These are phyloP conservation scores for Drechslerella coelobrocha DNA, from an alignment of 2,329 filamentous ascomycete species.

Conservation along the genomic window DNA sequence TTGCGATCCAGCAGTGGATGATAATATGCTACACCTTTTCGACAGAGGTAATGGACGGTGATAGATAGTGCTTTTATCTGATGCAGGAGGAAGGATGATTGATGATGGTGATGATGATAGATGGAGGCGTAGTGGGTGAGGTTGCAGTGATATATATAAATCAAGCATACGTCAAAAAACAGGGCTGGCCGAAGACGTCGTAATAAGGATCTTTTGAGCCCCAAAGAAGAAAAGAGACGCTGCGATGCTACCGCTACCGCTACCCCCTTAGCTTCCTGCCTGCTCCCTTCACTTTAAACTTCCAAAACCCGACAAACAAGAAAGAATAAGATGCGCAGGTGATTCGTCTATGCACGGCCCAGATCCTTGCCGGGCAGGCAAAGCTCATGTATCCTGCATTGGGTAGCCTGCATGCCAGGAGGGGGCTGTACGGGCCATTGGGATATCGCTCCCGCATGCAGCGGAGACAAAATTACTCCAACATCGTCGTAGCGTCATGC, in stretches of 20 bases:
- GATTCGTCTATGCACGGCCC: neutral
- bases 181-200: no score
- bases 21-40: no score
- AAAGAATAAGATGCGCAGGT: neutral
- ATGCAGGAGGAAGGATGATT: neutral
- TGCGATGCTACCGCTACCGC: no score
- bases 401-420: constrained; percentile 28
- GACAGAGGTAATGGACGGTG: no score
- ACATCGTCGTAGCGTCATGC: constrained; percentile 4
- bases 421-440: constrained; percentile 22
- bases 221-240: no score
- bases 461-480: neutral
- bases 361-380: neutral
- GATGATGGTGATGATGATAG: no score
- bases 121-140: no score
- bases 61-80: constrained; percentile 1
- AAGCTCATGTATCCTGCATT: neutral
- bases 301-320: neutral
- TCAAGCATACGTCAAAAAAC: no score
- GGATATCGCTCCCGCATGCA: neutral
- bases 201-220: no score
- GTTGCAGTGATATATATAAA: no score
- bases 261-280: no score
- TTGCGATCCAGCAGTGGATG: neutral
- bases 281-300: no score